Evolutionary conservation across 139 green algal genomes (phyloP), one percentile per base, ranked within the genome.

Genomic region (Picochlorum sp.): DNA sequence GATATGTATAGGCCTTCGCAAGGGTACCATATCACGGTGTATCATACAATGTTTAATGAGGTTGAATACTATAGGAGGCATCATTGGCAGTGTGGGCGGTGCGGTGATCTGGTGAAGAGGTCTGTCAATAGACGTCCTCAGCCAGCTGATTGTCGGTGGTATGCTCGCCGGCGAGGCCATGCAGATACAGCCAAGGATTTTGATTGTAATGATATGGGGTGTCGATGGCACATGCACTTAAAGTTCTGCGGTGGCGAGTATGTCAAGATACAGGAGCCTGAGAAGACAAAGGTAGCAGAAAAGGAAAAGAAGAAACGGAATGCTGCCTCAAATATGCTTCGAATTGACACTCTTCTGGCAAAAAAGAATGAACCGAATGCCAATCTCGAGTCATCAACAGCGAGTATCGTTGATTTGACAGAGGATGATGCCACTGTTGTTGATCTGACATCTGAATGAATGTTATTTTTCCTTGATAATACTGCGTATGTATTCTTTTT

Each of bases 11-110:
- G 87, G 2, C 87, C 87, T 0, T 15, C 55, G 13, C 67, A 45
- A 6, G 87, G 87, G 30, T 95, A 93, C 68, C 60, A 74, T 31
- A 77, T 92, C 47, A 85, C 75, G 30, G 69, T 84, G 18, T 81
- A 79, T 11, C 84, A 90, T 74, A 78, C 59, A 9, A 83, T 87
- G 62, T 63, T 77, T 30, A 77, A 66, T 20, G 80, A 90, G 62
- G 79, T 91, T 41, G 70, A 80, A 18, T n/a, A 76, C 41, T 83
- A 85, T 64, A 63, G 78, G 6, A 65, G 68, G 44, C 84, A 90
- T 60, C 57, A 73, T 67, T 81, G 75, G 77, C 50, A 74, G 44
- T 87, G 81, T 55, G 34, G 73, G 30, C 73, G 55, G 16, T 88
- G 79, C 61, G 62, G 59, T 21, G 63, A 77, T 55, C 14, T 75